Evolutionary conservation across 2,329 filamentous ascomycete species (phyloP).

Genomic region (Penicillium sp.): DNA sequence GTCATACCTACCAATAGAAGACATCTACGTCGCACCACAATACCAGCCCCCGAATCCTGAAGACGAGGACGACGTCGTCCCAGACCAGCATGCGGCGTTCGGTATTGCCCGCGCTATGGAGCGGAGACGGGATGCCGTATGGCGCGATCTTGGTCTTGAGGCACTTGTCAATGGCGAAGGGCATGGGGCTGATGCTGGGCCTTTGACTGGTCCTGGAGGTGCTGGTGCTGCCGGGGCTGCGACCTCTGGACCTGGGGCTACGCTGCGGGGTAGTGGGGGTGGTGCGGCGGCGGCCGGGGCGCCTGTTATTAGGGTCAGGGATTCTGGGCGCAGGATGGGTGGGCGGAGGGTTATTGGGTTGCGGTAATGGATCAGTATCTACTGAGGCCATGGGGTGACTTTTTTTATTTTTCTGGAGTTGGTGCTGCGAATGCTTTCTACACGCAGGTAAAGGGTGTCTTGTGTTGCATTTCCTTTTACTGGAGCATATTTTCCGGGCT

Average conservation of each 20-base stretch:
- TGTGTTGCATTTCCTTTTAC: slow-evolving; percentile 5
- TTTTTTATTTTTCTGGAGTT: not conserved
- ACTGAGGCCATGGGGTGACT: not conserved
- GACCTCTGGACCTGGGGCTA: slow-evolving; percentile 13
- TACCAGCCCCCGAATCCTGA: slow-evolving; percentile 57
- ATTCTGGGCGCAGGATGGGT: slow-evolving; percentile 32
- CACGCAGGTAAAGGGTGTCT: not conserved
- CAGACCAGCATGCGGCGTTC: slow-evolving; percentile 59
- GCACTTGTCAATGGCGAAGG: slow-evolving; percentile 38
- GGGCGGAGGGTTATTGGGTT: slow-evolving; percentile 33
- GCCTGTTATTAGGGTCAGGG: slow-evolving; percentile 20
- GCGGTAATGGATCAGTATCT: not conserved
- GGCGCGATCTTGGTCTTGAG: slow-evolving; percentile 52
- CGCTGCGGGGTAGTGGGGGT: slow-evolving; percentile 14
- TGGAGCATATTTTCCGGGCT: slow-evolving; percentile 9
- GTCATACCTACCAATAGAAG: slow-evolving; percentile 47
- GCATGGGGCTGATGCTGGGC: slow-evolving; percentile 12
- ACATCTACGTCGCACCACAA: slow-evolving; percentile 53
- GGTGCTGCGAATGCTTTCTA: not conserved
- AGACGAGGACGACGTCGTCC: slow-evolving; percentile 59
- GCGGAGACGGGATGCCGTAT: slow-evolving; percentile 45
- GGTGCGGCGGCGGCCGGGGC: slow-evolving; percentile 15
- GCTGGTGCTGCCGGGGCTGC: slow-evolving; percentile 14
- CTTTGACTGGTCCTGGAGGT: slow-evolving; percentile 16
- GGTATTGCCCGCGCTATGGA: slow-evolving; percentile 57